Percentiles rank a stretch among this genome's conserved stretches.
phyloP scores from a whole-genome alignment of 2,329 filamentous ascomycete species.

The Fonsecaea pedrosoi region DNA sequence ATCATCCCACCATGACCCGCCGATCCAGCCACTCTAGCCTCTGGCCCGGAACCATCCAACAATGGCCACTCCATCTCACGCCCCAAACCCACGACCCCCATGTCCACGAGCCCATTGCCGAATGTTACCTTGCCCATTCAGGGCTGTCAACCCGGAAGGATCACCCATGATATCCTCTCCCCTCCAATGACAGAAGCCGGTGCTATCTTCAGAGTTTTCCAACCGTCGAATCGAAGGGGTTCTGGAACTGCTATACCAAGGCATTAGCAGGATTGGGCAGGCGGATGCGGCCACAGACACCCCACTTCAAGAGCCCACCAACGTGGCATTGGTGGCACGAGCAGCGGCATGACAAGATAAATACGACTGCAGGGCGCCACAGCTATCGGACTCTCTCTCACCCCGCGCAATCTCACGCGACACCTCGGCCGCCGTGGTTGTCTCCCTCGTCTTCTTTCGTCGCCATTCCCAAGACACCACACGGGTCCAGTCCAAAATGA shows the following conservation, averaged over 20 bases:
- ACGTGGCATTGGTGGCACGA: not conserved
- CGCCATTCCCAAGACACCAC: not conserved
- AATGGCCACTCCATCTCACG: not conserved
- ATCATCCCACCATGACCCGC: not conserved
- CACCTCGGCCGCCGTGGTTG: not conserved
- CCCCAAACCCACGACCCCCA: not conserved
- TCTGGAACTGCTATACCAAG: conserved; percentile 16
- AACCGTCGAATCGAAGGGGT: conserved; percentile 12
- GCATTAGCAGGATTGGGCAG: conserved; percentile 9
- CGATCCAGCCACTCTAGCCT: not conserved
- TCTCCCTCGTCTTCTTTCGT: not conserved
- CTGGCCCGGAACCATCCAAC: not conserved
- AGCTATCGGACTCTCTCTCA: not conserved
- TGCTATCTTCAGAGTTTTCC: conserved; percentile 13
- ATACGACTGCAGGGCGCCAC: conserved; percentile 9
- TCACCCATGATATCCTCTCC: conserved; percentile 1
- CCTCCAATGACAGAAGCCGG: conserved; percentile 11
- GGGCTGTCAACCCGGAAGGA: conserved; percentile 12
- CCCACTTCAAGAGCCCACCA: not conserved
- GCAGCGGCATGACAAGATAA: conserved; percentile 7
- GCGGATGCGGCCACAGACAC: conserved; percentile 10
- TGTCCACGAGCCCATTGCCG: conserved; percentile 1
- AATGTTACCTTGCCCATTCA: conserved; percentile 9
- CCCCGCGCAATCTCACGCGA: conserved; percentile 12
- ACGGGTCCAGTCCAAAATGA: not conserved